Evolutionary conservation across 2,329 filamentous ascomycete species (phyloP).

Genomic region (Talaromyces sp.): DNA sequence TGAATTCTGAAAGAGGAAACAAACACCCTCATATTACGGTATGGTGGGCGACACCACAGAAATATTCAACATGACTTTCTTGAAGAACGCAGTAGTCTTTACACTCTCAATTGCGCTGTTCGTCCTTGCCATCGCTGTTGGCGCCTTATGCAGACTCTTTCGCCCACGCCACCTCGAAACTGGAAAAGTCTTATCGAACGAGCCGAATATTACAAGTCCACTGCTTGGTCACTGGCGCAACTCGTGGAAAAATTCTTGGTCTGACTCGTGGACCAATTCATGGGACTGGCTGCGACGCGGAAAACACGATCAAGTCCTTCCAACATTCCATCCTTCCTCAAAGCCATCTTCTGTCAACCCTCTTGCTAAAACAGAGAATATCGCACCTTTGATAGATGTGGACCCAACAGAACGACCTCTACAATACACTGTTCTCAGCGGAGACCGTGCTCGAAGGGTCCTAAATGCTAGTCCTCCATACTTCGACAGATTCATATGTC

Average conservation of each 20-base stretch:
- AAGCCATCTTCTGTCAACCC: background rate
- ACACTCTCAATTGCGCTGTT: background rate
- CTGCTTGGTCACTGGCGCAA: background rate
- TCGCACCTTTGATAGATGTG: background rate
- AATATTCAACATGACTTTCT: background rate
- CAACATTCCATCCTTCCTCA: background rate
- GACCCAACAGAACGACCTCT: background rate
- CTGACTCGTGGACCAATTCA: constrained; percentile 3
- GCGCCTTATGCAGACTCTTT: background rate
- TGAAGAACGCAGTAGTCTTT: background rate
- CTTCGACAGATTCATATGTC: background rate
- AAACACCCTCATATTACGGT: background rate
- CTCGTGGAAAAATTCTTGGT: background rate
- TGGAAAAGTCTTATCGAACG: background rate
- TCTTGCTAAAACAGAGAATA: background rate
- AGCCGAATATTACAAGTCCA: background rate
- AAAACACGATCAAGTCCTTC: background rate
- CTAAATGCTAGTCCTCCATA: background rate
- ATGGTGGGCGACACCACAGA: background rate
- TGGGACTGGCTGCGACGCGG: constrained; percentile 11
- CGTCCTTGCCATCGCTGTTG: background rate
- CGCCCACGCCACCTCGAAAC: background rate
- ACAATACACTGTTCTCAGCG: background rate
- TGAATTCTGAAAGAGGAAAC: background rate
- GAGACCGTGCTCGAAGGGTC: background rate